Base-by-base conservation (phyloP, 2,329 filamentous ascomycete genomes). In the Aspergillus sp. region DNA sequence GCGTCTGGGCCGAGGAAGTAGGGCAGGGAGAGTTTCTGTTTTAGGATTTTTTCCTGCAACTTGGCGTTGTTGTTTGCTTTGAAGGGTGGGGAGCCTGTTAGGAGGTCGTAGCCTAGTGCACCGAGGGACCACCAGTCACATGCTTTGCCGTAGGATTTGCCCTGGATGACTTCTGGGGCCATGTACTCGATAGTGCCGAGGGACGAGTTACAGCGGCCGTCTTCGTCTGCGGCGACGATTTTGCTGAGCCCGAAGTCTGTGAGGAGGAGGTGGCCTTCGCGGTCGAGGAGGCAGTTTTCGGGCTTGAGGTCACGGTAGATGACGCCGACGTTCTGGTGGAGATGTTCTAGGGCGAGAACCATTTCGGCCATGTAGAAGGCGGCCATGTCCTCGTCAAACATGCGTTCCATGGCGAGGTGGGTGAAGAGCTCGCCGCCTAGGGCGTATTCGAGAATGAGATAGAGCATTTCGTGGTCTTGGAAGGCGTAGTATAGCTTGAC, bases 71-170 rank as follows among this genome's bases (percentile, higher is more conserved):
- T 97, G 67, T 85, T 84, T 39, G 88, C 93, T 22, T 83, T 83
- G 73, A 97, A 98, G 0, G 94, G 93, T 7, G 91, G 90, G 47
- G 84, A 84, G 46, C 94, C 93, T 7, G 91, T 97, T 66, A 98
- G 84, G 32, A 98, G 76, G 66, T 98, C 93, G 67, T 85, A 95
- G 30, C 88, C 90, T 41, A 98, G 79, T 2, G 91, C 90, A 32
- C 94, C 93, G 42, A 98, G 84, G 4, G 90, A 95, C 93, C 93
- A 98, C 91, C 91, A 98, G 72, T 98, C 93, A 15, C 96, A 94
- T 1, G 90, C 85, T 68, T 90, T 91, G 62, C 91, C 90, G 67
- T 98, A 98, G 56, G 88, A 84, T 55, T 87, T 84, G 52, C 90
- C 90, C 53, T 84, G 80, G 51, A 98, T 83, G 45, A 98, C 87